Percentiles rank a stretch among this genome's conserved stretches.
These are phyloP conservation scores for Myochromella boudieri DNA, from an alignment of 768 basidiomycete genomes.

Conservation along the genomic window DNA sequence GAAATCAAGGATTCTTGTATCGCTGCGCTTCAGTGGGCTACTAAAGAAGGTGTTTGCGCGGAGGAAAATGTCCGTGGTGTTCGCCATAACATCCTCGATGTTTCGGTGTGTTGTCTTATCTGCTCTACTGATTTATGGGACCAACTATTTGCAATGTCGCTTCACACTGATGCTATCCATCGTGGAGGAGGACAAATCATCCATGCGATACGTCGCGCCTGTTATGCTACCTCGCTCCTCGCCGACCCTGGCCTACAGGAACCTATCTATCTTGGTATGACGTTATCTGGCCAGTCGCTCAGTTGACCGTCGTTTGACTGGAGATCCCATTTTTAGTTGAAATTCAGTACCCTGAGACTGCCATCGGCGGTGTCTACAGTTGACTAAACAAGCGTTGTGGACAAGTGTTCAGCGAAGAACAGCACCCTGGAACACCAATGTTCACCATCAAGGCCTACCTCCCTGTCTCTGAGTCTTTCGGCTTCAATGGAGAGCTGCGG, in stretches of 20 bases:
- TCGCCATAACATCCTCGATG: constrained; percentile 94
- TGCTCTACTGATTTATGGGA: constrained; percentile 3
- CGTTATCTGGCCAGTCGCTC: background rate
- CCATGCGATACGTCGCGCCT: constrained; percentile 94
- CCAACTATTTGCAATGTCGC: constrained; percentile 41
- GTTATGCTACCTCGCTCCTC: constrained; percentile 93
- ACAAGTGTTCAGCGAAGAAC: constrained; percentile 98
- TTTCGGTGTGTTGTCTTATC: constrained; percentile 58
- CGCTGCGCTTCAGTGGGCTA: constrained; percentile 99
- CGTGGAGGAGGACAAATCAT: constrained; percentile 99
- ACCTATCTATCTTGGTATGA: constrained; percentile 87
- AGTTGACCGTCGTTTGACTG: background rate
- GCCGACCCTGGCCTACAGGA: constrained; percentile 92
- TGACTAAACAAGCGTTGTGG: constrained; percentile 95
- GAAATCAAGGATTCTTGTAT: constrained; percentile 99
- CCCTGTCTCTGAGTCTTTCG: constrained; percentile 91
- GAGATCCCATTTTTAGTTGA: constrained; percentile 71
- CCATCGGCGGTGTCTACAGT: constrained; percentile 97
- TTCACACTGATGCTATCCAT: constrained; percentile 98
- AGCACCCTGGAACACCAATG: constrained; percentile 97
- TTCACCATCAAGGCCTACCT: constrained; percentile 99
- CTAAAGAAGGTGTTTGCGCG: constrained; percentile 94
- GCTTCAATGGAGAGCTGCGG: constrained; percentile 96
- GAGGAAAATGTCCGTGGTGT: constrained; percentile 99
- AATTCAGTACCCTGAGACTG: constrained; percentile 97